A percentile compares a stretch with the other conserved stretches of the same genome.
Evolutionary conservation across 2,329 filamentous ascomycete species (phyloP).

Genomic region (Fusarium sp.): DNA sequence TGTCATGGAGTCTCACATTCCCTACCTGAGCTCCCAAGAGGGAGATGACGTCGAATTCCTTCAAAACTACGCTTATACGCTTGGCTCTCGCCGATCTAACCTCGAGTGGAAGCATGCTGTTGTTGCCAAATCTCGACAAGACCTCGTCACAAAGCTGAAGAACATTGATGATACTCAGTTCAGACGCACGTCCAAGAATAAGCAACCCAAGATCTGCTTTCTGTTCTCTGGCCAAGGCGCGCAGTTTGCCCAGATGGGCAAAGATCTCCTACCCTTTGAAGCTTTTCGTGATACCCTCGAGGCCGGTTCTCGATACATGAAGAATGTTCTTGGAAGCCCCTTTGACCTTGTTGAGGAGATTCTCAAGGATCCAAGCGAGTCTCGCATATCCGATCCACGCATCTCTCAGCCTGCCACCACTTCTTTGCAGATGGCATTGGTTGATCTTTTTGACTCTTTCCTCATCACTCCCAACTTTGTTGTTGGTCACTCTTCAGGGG

Average conservation of each 20-base stretch:
- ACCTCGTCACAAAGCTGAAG: slow-evolving; percentile 47
- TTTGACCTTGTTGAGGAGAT: slow-evolving; percentile 52
- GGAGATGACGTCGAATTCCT: slow-evolving; percentile 38
- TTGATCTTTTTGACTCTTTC: slow-evolving; percentile 51
- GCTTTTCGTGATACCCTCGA: slow-evolving; percentile 54
- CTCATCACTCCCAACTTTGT: slow-evolving; percentile 48
- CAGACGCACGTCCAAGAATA: slow-evolving; percentile 41
- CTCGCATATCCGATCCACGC: slow-evolving; percentile 47
- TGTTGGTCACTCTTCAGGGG: slow-evolving; percentile 58
- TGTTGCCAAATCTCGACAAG: slow-evolving; percentile 47
- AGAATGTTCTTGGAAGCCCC: slow-evolving; percentile 41
- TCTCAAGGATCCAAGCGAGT: slow-evolving; percentile 37
- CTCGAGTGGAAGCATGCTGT: slow-evolving; percentile 55
- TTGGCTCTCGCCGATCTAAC: slow-evolving; percentile 55
- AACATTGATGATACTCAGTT: slow-evolving; percentile 27
- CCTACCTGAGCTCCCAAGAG: slow-evolving; percentile 43
- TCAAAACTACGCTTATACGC: slow-evolving; percentile 57
- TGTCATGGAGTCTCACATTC: slow-evolving; percentile 49
- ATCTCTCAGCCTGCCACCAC: slow-evolving; percentile 55
- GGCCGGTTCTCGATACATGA: slow-evolving; percentile 47
- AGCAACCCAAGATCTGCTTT: slow-evolving; percentile 50
- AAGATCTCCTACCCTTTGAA: slow-evolving; percentile 52
- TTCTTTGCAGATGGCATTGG: slow-evolving; percentile 53
- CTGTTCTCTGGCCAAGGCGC: slow-evolving; percentile 56
- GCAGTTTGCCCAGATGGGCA: slow-evolving; percentile 56